Percentiles rank a stretch among this genome's conserved stretches.
phyloP scores from a whole-genome alignment of 768 basidiomycete species.

The Plicaturopsis crispa region DNA sequence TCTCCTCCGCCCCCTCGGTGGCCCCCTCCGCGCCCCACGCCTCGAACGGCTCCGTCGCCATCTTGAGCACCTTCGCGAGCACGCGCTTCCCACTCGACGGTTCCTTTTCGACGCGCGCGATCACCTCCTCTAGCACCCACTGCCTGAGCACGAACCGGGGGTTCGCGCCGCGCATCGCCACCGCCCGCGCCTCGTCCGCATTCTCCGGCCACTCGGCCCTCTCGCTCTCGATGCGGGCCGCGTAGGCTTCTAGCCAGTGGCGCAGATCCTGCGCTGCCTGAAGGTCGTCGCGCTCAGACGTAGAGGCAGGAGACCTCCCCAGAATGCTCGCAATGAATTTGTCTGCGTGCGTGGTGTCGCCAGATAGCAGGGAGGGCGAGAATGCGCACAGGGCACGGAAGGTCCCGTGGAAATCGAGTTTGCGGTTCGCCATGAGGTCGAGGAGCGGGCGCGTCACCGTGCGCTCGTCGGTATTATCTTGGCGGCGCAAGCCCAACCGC shows the following conservation, averaged over 20 bases:
- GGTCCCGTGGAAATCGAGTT: conserved; percentile 83
- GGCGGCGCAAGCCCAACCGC: conserved; percentile 72
- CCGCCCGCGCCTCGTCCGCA: conserved; percentile 37
- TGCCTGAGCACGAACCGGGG: conserved; percentile 91
- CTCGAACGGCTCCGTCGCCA: conserved; percentile 83
- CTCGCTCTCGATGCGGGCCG: conserved; percentile 49
- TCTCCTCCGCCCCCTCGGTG: conserved; percentile 40
- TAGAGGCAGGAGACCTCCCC: conserved; percentile 36
- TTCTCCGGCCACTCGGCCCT: conserved; percentile 33
- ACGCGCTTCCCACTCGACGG: conserved; percentile 52
- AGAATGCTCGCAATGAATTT: conserved; percentile 38
- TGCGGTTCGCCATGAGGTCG: conserved; percentile 61
- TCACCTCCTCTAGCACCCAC: conserved; percentile 95
- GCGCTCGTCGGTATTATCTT: conserved; percentile 50
- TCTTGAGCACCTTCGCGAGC: conserved; percentile 74
- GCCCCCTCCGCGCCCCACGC: conserved; percentile 76
- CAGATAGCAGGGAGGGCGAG: conserved; percentile 30
- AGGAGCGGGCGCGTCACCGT: conserved; percentile 61
- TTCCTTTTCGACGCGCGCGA: conserved; percentile 66
- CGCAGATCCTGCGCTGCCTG: conserved; percentile 46
- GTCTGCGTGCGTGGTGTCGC: conserved; percentile 23
- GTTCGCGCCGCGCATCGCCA: conserved; percentile 55
- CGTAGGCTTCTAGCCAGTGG: conserved; percentile 60
- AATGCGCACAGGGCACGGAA: conserved; percentile 71
- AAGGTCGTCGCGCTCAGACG: conserved; percentile 32